Base-by-base conservation (phyloP, 2,329 filamentous ascomycete genomes). In the Aspergillus fijiensis region DNA sequence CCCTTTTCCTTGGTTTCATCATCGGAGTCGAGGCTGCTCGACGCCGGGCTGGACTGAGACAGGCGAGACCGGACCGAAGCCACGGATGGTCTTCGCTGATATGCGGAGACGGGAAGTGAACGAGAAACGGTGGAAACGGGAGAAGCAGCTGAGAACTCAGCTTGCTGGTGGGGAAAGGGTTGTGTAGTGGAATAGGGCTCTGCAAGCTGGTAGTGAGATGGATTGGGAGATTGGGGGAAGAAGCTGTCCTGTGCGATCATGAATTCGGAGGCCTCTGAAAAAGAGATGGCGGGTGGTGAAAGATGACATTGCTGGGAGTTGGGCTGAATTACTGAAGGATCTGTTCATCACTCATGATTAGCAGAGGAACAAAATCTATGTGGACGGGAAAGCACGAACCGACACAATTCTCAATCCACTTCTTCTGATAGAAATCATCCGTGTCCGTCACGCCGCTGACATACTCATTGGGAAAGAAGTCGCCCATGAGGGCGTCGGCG, bases 31-130 rank as follows among this genome's bases (percentile, higher is more conserved):
- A 86, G 80, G 59, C 82, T 84, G 72, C 85, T 89, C 67, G 83
- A 82, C 66, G 81, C 78, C 61, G 79, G 84, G 74, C 85, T 87
- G 65, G 84, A 78, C 68, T 82, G 82, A 0, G 87, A 86, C 55
- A 77, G 85, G 55, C 82, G 84, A 1, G 90, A 92, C 63, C 87
- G 87, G 63, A 87, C 86, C 16, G 90, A 93, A 23, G 85, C 84
- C 62, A 89, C 82, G 52, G 91, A 94, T 57, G 85, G 85, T 54
- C 89, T 82, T 49, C 89, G 83, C 59, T 84, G 81, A 48, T 78
- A 76, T 58, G 72, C 73, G 3, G 74, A 71, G 10, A 68, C 69
- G 5, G 77, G 73, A 73, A 86, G 87, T 48, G 82, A 81, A 65
- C 85, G 81, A 5, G 61, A 39, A 5, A 51, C 45, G 68, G 82